These are phyloP conservation scores for Calvatia gigantea DNA, from an alignment of 768 basidiomycete genomes.

Conservation along the genomic window DNA sequence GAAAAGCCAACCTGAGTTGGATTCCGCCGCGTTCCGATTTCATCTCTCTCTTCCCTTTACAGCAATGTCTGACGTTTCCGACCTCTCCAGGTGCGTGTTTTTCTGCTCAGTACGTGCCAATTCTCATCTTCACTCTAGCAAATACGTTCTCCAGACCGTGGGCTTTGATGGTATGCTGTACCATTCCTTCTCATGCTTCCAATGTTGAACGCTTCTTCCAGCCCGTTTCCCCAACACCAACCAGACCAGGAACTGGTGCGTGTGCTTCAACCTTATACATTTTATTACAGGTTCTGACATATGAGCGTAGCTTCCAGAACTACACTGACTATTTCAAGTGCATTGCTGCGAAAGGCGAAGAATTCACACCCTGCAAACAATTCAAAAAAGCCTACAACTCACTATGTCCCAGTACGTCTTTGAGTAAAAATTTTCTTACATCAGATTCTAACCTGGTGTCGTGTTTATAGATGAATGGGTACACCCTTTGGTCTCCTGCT, in stretches of 20 bases:
- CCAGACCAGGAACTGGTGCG: slow-evolving; percentile 95
- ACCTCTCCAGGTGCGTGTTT: slow-evolving; percentile 49
- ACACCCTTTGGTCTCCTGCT: slow-evolving; percentile 12
- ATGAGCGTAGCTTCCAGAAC: slow-evolving; percentile 78
- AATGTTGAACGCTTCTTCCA: slow-evolving; percentile 26
- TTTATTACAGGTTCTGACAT: background rate
- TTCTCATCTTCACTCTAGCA: slow-evolving; percentile 40
- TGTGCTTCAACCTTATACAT: background rate
- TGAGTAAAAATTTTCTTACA: background rate
- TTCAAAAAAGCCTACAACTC: slow-evolving; percentile 96
- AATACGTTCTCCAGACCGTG: slow-evolving; percentile 90
- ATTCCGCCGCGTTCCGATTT: slow-evolving; percentile 41
- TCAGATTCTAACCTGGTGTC: background rate
- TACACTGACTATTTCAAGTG: slow-evolving; percentile 99
- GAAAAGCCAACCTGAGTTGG: slow-evolving; percentile 17
- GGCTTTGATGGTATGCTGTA: slow-evolving; percentile 77
- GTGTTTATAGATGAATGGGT: slow-evolving; percentile 84
- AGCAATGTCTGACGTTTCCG: slow-evolving; percentile 25
- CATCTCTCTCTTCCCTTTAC: slow-evolving; percentile 1
- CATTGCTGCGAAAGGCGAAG: slow-evolving; percentile 94
- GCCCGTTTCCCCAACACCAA: slow-evolving; percentile 90
- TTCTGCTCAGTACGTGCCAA: background rate
- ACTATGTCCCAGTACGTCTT: slow-evolving; percentile 94
- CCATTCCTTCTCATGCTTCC: background rate
- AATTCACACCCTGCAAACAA: slow-evolving; percentile 97